phyloP scores from a whole-genome alignment of 176 grass and related monocot genomes.

The Oryza rufipogon region DNA sequence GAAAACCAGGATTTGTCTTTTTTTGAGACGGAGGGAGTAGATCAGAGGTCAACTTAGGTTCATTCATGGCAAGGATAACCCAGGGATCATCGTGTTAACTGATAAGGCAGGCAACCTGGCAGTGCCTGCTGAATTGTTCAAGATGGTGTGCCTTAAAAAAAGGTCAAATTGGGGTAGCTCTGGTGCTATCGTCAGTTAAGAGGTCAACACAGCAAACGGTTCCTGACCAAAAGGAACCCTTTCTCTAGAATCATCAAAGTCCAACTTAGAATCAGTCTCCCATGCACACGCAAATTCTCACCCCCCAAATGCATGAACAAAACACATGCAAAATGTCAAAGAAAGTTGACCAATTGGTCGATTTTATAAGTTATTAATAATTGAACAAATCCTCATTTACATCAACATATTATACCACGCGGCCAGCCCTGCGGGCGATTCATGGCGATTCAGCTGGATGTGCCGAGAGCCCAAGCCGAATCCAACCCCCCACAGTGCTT shows the following conservation, averaged over 20 bases:
- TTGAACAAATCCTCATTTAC: constrained; percentile 53
- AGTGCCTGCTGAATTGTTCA: constrained; percentile 31
- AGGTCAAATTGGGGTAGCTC: constrained; percentile 10
- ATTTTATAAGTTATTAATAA: constrained; percentile 53
- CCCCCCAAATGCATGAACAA: not conserved
- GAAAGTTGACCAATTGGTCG: constrained; percentile 59
- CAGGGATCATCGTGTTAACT: not conserved
- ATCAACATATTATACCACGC: constrained; percentile 32
- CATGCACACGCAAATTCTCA: constrained; percentile 13
- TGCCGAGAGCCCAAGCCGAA: constrained; percentile 21
- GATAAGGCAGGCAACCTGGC: constrained; percentile 37
- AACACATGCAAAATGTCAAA: constrained; percentile 41
- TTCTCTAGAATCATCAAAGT: constrained; percentile 35
- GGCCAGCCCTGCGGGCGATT: not conserved
- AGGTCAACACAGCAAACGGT: constrained; percentile 41
- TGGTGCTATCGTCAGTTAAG: constrained; percentile 13
- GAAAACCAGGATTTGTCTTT: no score
- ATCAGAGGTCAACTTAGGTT: constrained; percentile 46
- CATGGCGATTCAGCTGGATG: constrained; percentile 36
- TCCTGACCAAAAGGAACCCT: constrained; percentile 33
- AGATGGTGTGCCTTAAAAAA: not conserved
- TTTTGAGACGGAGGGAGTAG: no score
- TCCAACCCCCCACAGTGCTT: constrained; percentile 29
- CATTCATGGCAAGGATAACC: constrained; percentile 46
- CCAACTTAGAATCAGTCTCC: constrained; percentile 44